Evolutionary conservation across 2,329 filamentous ascomycete genomes (phyloP), one percentile per base, ranked within the genome.

Genomic region (Cercospora brassicicola): DNA sequence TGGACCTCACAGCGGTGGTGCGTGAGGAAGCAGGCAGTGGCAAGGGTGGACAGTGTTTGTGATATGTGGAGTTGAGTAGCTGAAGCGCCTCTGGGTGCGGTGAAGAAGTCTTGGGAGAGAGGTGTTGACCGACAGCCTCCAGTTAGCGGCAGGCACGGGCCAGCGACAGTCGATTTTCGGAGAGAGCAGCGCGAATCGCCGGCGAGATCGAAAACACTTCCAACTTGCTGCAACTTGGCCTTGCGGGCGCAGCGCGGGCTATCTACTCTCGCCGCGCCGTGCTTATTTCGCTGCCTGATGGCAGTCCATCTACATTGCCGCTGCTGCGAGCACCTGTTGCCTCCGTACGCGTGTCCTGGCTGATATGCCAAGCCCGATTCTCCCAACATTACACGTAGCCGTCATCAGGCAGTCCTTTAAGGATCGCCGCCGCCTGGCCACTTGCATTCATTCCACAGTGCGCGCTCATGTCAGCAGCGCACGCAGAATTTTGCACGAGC

Each of bases 401-500:
- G 23, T 18, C 48, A 36, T 51, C 30, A 64, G 61, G 61, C 48
- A 64, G 48, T 13, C 8, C 61, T 48, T 53, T 63, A 18, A 31
- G 39, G n/a, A 36, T 56, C 20, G 53, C 45, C 48, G 45, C 48
- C 26, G 28, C 61, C 26, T 33, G 36, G 36, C 36, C 1, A 39
- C 5, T 36, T 36, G 4, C 48, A n/a, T 18, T 13, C n/a, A 53
- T 48, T 48, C 45, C 36, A 26, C 61, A 6, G 18, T 13, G 36
- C 20, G 15, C 39, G 60, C 26, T 23, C n/a, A 20, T 42, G 28
- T 62, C 60, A 51, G 60, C 62, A 30, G 53, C 62, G 62, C 62
- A 64, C 62, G 62, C 51, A 39, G 62, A 64, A 64, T 64, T 64
- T 59, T 36, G 62, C 62, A 64, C 62, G 20, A 62, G 36, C 59